A percentile compares a stretch with the other conserved stretches of the same genome.
These are phyloP conservation scores for Diplocarpon mali DNA, from an alignment of 2,329 filamentous ascomycete species.

Conservation along the genomic window DNA sequence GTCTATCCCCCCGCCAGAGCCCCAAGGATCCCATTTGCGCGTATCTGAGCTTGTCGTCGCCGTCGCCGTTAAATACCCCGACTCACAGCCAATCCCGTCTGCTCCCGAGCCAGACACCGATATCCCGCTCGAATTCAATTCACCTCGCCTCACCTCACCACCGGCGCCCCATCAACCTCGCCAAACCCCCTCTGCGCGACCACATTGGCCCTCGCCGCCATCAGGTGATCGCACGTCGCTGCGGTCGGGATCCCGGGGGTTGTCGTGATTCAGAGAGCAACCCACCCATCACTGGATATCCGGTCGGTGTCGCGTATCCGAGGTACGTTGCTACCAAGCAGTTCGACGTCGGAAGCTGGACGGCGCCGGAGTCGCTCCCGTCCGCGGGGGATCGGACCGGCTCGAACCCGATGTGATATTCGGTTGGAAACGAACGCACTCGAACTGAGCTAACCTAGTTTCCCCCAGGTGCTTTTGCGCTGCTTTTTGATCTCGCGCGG, in stretches of 20 bases:
- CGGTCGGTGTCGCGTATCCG: constrained; percentile 17
- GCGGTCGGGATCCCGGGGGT: constrained; percentile 22
- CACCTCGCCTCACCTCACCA: constrained; percentile 8
- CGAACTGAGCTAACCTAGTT: neutral
- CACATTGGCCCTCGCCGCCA: constrained; percentile 22
- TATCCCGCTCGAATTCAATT: too few species aligned
- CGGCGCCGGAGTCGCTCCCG: too few species aligned
- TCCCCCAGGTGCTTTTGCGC: neutral
- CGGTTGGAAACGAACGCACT: too few species aligned
- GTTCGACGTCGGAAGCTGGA: too few species aligned
- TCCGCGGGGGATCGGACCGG: too few species aligned
- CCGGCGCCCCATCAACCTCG: constrained; percentile 24
- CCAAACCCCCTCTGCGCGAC: constrained; percentile 20
- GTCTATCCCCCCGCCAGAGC: too few species aligned
- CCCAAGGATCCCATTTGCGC: too few species aligned
- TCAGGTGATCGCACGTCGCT: constrained; percentile 24
- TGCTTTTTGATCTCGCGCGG: neutral
- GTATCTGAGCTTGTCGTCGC: too few species aligned
- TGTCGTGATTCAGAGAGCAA: constrained; percentile 9
- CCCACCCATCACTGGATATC: constrained; percentile 3
- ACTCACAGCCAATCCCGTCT: too few species aligned
- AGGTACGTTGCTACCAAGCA: constrained; percentile 18
- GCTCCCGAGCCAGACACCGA: too few species aligned
- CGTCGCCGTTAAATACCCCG: too few species aligned
- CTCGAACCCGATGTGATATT: too few species aligned